Conservation (phyloP, 202 grass and related monocot species). For the Carex sylvatica region DNA sequence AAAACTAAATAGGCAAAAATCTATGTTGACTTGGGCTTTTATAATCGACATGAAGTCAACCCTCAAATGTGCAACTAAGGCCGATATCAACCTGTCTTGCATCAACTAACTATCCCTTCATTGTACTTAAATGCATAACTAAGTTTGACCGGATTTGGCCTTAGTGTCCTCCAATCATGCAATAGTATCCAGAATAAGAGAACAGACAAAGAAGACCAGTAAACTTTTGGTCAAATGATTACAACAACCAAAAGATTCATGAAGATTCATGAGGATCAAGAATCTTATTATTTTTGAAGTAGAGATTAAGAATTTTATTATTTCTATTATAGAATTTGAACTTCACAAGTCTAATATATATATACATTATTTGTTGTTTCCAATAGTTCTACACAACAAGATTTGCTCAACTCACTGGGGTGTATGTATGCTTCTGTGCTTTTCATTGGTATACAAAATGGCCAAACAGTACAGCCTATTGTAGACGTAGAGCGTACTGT, state of each 20-base stretch:
- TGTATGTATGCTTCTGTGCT: slow-evolving; percentile 91
- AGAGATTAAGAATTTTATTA: neutral
- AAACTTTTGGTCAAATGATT: neutral
- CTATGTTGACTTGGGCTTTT: neutral
- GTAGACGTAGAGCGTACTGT: slow-evolving; percentile 88
- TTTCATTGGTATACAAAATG: slow-evolving; percentile 98
- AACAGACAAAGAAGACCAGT: slow-evolving; percentile 24
- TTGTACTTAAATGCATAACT: neutral
- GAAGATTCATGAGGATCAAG: neutral
- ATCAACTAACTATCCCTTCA: neutral
- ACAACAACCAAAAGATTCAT: neutral
- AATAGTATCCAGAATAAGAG: slow-evolving; percentile 1
- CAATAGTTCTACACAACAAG: slow-evolving; percentile 47
- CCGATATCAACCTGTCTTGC: neutral
- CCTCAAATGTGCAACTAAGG: neutral
- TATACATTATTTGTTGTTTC: neutral
- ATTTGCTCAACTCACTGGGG: slow-evolving; percentile 82
- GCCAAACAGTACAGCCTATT: slow-evolving; percentile 89
- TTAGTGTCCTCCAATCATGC: slow-evolving; percentile 8
- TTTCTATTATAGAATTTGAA: neutral
- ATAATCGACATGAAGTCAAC: neutral
- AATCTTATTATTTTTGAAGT: neutral
- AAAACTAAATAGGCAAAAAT: neutral
- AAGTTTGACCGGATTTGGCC: neutral
- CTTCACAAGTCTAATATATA: neutral